A percentile compares a stretch with the other conserved stretches of the same genome.
These are phyloP conservation scores for Talaromyces sp. DNA, from an alignment of 2,329 filamentous ascomycete genomes.

Conservation along the genomic window DNA sequence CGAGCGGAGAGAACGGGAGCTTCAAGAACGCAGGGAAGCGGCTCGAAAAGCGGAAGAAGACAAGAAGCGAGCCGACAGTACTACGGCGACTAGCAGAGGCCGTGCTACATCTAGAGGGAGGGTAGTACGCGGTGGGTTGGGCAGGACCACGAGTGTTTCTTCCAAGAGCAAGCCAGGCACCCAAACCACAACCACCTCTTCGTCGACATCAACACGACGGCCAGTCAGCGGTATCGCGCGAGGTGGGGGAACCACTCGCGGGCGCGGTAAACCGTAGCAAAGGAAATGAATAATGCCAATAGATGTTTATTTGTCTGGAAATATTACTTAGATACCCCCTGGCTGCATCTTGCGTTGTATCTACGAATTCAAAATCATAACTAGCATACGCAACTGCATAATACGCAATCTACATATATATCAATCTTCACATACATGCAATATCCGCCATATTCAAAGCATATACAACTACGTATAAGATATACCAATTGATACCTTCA, in stretches of 20 bases:
- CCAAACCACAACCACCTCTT: conserved; percentile 12
- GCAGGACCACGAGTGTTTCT: conserved; percentile 29
- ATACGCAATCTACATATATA: not conserved
- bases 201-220: conserved; percentile 29
- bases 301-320: not conserved
- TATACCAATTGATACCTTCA: no score
- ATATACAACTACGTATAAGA: not conserved
- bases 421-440: not conserved
- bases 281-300: not conserved
- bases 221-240: conserved; percentile 36
- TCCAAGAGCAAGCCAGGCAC: not conserved
- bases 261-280: conserved; percentile 20
- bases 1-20: conserved; percentile 70
- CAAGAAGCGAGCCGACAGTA: conserved; percentile 31
- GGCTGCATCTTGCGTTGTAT: conserved; percentile 1
- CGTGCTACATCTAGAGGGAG: conserved; percentile 30
- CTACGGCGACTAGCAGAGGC: conserved; percentile 20
- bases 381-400: not conserved
- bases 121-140: conserved; percentile 27
- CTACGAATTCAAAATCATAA: not conserved
- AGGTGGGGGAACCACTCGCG: conserved; percentile 28
- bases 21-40: conserved; percentile 71
- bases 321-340: conserved; percentile 1
- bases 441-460: not conserved
- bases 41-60: conserved; percentile 47